A percentile compares a stretch with the other conserved stretches of the same genome.
Conservation (phyloP, 1,284 basidiomycete genomes). For the Fomes fomentarius region DNA sequence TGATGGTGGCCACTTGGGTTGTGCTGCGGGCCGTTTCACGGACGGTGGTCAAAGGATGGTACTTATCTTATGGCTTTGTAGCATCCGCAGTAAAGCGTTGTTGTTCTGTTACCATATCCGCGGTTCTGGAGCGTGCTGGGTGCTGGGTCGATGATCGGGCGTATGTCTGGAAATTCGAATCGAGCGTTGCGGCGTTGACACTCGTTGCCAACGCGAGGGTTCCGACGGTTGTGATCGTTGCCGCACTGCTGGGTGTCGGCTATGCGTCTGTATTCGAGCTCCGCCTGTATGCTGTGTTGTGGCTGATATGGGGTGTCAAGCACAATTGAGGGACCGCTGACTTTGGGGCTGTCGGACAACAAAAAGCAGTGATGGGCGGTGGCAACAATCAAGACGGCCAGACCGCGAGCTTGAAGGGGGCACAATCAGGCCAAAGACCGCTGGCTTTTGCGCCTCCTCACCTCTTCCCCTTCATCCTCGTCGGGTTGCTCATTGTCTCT, state of each 20-base stretch:
- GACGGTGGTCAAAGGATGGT: too few relatives aligned
- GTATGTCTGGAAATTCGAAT: slow-evolving; percentile 15
- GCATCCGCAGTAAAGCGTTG: too few relatives aligned
- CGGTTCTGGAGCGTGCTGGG: slow-evolving; percentile 4
- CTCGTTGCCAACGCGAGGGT: slow-evolving; percentile 23
- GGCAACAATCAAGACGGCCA: slow-evolving; percentile 15
- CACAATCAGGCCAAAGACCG: neutral
- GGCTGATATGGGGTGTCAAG: too few relatives aligned
- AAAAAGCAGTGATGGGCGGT: slow-evolving; percentile 8
- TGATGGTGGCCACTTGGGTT: slow-evolving; percentile 7
- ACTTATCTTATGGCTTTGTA: too few relatives aligned
- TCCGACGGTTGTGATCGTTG: slow-evolving; percentile 20
- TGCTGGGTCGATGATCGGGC: slow-evolving; percentile 22
- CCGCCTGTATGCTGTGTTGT: neutral
- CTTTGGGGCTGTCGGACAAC: neutral
- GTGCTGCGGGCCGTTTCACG: too few relatives aligned
- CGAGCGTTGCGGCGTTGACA: too few relatives aligned
- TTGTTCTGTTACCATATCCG: slow-evolving; percentile 4
- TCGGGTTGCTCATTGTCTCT: slow-evolving; percentile 33
- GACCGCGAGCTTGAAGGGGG: slow-evolving; percentile 1
- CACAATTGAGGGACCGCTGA: slow-evolving; percentile 5
- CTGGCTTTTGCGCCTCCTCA: slow-evolving; percentile 18
- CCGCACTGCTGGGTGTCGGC: neutral
- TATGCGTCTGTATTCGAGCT: slow-evolving; percentile 1
- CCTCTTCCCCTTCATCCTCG: slow-evolving; percentile 27